These are phyloP conservation scores for Nemania diffusa DNA, from an alignment of 2,329 filamentous ascomycete species.

Conservation along the genomic window DNA sequence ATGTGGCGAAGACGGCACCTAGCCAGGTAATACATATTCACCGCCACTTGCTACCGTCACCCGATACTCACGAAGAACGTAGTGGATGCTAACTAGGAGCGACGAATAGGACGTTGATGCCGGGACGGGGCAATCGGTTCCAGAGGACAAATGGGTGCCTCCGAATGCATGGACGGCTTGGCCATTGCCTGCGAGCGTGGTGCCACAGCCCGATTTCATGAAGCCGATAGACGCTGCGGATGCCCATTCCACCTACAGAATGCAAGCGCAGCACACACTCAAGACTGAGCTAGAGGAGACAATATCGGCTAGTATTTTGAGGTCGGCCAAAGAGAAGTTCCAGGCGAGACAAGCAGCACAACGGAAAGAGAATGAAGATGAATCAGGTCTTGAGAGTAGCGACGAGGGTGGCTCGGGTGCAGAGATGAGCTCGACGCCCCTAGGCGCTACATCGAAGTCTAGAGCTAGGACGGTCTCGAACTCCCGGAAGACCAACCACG, in stretches of 20 bases:
- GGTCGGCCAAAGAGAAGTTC: slow-evolving; percentile 74
- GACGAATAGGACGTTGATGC: slow-evolving; percentile 44
- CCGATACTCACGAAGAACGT: neutral
- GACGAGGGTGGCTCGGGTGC: slow-evolving; percentile 36
- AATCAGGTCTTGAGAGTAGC: slow-evolving; percentile 22
- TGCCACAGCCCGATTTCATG: slow-evolving; percentile 68
- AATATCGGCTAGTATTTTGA: slow-evolving; percentile 72
- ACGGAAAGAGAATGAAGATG: slow-evolving; percentile 27
- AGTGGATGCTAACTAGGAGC: slow-evolving; percentile 23
- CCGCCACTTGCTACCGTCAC: neutral
- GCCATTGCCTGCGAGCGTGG: slow-evolving; percentile 73
- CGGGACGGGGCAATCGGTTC: slow-evolving; percentile 43
- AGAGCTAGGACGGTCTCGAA: slow-evolving; percentile 29
- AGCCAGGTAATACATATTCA: slow-evolving; percentile 45
- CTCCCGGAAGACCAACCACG: slow-evolving; percentile 38
- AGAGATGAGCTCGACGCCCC: slow-evolving; percentile 31
- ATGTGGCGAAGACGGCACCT: slow-evolving; percentile 35
- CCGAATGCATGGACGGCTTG: slow-evolving; percentile 82
- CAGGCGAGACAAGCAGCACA: slow-evolving; percentile 50
- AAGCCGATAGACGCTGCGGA: slow-evolving; percentile 54
- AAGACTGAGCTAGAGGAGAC: slow-evolving; percentile 76
- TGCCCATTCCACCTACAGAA: slow-evolving; percentile 61
- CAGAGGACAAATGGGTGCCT: slow-evolving; percentile 58
- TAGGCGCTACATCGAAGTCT: slow-evolving; percentile 21
- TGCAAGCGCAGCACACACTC: slow-evolving; percentile 56